Evolutionary conservation across 768 basidiomycete species (phyloP), one percentile per base, ranked within the genome.

Genomic region (Mycena epipterygia): DNA sequence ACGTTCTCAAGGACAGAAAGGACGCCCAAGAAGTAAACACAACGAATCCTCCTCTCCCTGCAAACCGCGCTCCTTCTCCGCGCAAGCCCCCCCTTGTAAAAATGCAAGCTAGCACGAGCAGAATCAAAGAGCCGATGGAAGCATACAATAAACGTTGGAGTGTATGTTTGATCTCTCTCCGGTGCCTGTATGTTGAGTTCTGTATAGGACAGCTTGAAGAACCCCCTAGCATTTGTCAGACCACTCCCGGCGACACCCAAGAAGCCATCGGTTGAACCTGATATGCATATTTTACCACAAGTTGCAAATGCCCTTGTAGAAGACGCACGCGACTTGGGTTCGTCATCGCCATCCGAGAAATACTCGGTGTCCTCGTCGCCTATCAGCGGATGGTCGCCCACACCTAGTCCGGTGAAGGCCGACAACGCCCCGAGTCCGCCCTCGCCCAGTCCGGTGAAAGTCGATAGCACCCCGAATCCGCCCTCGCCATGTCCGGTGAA

Each of bases 1-100:
- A 87, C 67, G 69, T 85, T 30, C 77, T 87, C 48, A 90, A 85
- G 80, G 73, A 87, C 41, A 80, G 80, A 66, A 88, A 86, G 70
- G 77, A 82, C 65, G 79, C 79, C 55, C 67, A 59, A 51, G 69
- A 75, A 46, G 74, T 32, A 35, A 35, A 66, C 42, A 33, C 12
- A 8, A 32, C 70, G 44, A 41, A 55, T 9, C 19, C 52, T 48
- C 57, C 64, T 27, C 48, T 33, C 56, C 59, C 71, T 2, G 35
- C 65, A 11, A 64, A 67, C 42, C 65, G 39, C n/a, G 42, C 29
- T 21, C 9, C 60, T 14, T 46, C 39, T 3, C 52, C 49, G n/a
- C 67, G 30, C 17, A 68, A 70, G 32, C 55, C 32, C 29, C 39
- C 57, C 57, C 44, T 42, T 14, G 37, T 23, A 59, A 35, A 44